These are phyloP conservation scores for Talaromyces nanjingensis DNA, from an alignment of 495 filamentous ascomycete species.

Conservation along the genomic window DNA sequence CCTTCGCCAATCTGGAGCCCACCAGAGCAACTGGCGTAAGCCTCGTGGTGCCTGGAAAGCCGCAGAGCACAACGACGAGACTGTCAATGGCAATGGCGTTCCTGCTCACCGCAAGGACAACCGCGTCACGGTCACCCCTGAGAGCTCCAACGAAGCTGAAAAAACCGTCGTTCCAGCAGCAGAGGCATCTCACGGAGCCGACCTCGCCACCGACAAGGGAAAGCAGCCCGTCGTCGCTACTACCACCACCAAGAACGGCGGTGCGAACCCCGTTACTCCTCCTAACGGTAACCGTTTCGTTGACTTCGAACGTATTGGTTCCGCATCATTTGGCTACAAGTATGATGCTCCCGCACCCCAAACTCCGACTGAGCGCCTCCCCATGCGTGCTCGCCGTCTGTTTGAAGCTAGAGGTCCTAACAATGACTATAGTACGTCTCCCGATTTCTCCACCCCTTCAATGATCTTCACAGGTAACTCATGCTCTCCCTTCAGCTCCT, in stretches of 20 bases:
- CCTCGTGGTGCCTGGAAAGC: constrained; percentile 2
- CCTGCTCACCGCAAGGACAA: background rate
- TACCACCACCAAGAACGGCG: background rate
- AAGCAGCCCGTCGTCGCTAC: constrained; percentile 9
- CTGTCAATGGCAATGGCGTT: background rate
- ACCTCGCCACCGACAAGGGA: background rate
- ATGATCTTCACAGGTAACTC: background rate
- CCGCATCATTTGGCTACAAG: constrained; percentile 1
- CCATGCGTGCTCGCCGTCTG: constrained; percentile 1
- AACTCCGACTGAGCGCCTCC: background rate
- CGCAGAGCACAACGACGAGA: background rate
- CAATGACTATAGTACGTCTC: constrained; percentile 10
- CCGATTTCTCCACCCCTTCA: constrained; percentile 1
- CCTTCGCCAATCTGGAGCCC: background rate
- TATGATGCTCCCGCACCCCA: constrained; percentile 6
- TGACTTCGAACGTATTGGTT: constrained; percentile 1
- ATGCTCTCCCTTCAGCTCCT: constrained; percentile 3
- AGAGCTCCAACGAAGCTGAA: background rate
- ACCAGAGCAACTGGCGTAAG: constrained; percentile 9
- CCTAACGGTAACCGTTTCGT: constrained; percentile 2
- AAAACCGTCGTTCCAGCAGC: background rate
- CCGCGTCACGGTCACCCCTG: background rate
- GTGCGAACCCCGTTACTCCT: background rate
- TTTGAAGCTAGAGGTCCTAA: constrained; percentile 7
- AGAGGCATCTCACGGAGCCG: background rate